Evolutionary conservation across 2,329 filamentous ascomycete genomes (phyloP).

Genomic region (Ceratocystis cacaofunesta): DNA sequence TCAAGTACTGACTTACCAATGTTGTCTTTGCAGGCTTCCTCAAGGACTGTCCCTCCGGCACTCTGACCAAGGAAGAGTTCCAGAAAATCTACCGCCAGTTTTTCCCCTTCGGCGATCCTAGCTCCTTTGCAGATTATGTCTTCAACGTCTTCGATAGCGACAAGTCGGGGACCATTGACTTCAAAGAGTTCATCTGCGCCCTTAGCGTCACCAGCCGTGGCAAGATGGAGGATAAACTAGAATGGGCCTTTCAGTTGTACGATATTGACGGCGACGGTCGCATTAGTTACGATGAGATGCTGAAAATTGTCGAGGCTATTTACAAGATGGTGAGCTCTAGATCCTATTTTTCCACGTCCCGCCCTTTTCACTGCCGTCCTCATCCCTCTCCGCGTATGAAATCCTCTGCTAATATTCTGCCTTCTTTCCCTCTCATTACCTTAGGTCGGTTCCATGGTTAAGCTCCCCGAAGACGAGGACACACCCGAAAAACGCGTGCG

Average conservation of each 20-base stretch:
- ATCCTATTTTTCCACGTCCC: slow-evolving; percentile 16
- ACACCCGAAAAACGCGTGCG: slow-evolving; percentile 94
- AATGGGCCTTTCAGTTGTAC: slow-evolving; percentile 98
- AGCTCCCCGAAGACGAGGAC: slow-evolving; percentile 95
- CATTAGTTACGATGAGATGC: slow-evolving; percentile 98
- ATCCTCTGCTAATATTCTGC: not conserved
- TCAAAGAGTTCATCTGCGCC: slow-evolving; percentile 99
- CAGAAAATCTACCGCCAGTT: slow-evolving; percentile 99
- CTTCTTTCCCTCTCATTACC: not conserved
- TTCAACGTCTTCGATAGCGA: slow-evolving; percentile 99
- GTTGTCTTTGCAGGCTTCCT: slow-evolving; percentile 58
- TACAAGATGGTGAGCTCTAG: slow-evolving; percentile 78
- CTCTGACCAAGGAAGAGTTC: slow-evolving; percentile 95
- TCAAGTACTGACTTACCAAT: not conserved
- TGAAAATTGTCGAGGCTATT: slow-evolving; percentile 95
- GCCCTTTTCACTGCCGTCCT: not conserved
- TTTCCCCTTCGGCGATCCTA: slow-evolving; percentile 96
- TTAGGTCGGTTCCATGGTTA: slow-evolving; percentile 97
- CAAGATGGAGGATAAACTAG: slow-evolving; percentile 98
- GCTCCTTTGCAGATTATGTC: slow-evolving; percentile 94
- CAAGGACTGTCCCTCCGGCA: slow-evolving; percentile 94
- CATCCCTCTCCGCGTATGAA: not conserved
- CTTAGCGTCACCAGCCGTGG: slow-evolving; percentile 91
- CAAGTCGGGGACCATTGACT: slow-evolving; percentile 94
- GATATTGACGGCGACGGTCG: slow-evolving; percentile 98